phyloP scores from a whole-genome alignment of 768 basidiomycete genomes.

The Naganishia friedmannii region DNA sequence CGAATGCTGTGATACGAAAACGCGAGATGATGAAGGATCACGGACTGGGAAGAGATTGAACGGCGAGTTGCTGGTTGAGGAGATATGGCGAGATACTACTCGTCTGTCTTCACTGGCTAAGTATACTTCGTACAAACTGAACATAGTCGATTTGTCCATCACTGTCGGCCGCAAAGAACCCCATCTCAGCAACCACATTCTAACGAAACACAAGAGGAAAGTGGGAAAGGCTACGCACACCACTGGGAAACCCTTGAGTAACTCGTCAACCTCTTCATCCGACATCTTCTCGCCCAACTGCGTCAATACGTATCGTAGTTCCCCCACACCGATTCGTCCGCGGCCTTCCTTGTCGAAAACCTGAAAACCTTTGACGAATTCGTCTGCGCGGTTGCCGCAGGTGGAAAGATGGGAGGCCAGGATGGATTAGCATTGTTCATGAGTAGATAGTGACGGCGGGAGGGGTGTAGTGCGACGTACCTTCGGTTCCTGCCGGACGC shows the following conservation, averaged over 20 bases:
- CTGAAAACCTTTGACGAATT: conserved; percentile 98
- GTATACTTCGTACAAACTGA: conserved; percentile 89
- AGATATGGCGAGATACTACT: too few species aligned
- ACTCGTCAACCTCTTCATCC: conserved; percentile 95
- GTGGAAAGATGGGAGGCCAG: background rate
- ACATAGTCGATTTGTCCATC: conserved; percentile 98
- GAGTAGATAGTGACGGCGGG: background rate
- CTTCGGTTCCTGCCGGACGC: conserved; percentile 93
- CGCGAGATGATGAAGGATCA: background rate
- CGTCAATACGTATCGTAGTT: conserved; percentile 87
- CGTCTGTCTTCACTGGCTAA: conserved; percentile 63
- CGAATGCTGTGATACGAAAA: background rate
- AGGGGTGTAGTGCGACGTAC: conserved; percentile 55
- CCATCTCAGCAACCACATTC: too few species aligned
- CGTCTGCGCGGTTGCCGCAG: conserved; percentile 65
- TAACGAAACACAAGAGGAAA: background rate
- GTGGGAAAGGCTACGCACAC: conserved; percentile 60
- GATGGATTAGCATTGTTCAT: background rate
- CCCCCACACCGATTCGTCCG: conserved; percentile 85
- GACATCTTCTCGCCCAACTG: conserved; percentile 98
- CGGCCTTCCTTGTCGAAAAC: conserved; percentile 97
- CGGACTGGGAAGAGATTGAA: background rate
- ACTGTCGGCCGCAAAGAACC: conserved; percentile 54
- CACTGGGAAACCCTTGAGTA: conserved; percentile 91
- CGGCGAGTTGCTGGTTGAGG: too few species aligned